Percentiles rank a stretch among this genome's conserved stretches.
Conservation (phyloP, 2,329 filamentous ascomycete species). For the Colletotrichum sp. region DNA sequence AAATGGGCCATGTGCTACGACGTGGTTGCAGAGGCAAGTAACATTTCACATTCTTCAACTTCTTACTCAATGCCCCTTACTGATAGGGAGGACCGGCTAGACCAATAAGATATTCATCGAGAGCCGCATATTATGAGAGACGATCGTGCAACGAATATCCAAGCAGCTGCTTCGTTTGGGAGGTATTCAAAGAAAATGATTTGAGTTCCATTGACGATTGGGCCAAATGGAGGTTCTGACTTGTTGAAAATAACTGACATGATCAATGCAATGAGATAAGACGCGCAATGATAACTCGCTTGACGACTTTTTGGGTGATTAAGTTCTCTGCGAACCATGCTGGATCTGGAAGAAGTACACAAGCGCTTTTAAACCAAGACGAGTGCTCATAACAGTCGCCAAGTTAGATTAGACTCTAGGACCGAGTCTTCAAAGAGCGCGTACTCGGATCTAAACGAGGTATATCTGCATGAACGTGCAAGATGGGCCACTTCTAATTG, state of each 20-base stretch:
- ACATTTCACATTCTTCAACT: rapidly evolving
- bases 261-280: not conserved
- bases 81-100: rapidly evolving
- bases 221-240: not conserved
- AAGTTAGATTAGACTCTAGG: not conserved
- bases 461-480: not conserved
- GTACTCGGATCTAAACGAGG: not conserved
- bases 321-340: not conserved
- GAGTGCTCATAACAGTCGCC: not conserved
- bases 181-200: not conserved
- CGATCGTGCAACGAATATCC: not conserved
- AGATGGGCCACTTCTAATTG: not conserved
- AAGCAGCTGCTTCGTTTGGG: not conserved
- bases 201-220: not conserved
- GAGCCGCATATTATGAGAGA: rapidly evolving
- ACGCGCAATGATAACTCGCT: not conserved
- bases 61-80: not conserved
- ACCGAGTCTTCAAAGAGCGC: not conserved
- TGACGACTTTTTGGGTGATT: not conserved
- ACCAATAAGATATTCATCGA: not conserved
- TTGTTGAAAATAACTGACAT: not conserved
- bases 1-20: not conserved
- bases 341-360: not conserved
- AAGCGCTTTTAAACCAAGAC: not conserved
- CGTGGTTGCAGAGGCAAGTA: not conserved